Percentiles rank a stretch among this genome's conserved stretches.
These are phyloP conservation scores for Mrakia frigida DNA, from an alignment of 768 basidiomycete species.

Conservation along the genomic window DNA sequence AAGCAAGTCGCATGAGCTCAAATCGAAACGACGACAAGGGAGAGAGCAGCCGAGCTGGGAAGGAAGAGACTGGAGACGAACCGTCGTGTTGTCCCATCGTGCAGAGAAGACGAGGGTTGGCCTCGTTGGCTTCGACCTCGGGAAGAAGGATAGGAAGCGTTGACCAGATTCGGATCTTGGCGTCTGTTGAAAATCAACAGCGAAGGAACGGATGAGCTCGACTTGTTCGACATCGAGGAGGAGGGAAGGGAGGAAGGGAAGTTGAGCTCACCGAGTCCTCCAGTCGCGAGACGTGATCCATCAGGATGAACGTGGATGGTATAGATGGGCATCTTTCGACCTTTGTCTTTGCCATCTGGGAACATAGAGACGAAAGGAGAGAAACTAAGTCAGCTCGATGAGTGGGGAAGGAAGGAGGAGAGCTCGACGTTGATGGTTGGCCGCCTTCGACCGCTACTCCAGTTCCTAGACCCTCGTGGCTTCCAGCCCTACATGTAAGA, in stretches of 20 bases:
- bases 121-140: slow-evolving; percentile 59
- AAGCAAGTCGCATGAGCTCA: background rate
- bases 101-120: slow-evolving; percentile 75
- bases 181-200: slow-evolving; percentile 51
- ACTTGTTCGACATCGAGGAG: background rate
- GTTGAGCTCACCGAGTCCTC: slow-evolving; percentile 57
- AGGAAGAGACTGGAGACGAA: slow-evolving; percentile 31
- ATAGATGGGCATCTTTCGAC: slow-evolving; percentile 64
- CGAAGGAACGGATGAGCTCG: background rate
- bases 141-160: slow-evolving; percentile 86
- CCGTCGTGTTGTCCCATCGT: slow-evolving; percentile 92
- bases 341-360: slow-evolving; percentile 26
- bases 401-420: background rate
- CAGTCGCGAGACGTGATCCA: slow-evolving; percentile 92
- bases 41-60: background rate
- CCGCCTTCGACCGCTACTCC: no score
- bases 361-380: background rate
- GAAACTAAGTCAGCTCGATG: background rate
- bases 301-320: slow-evolving; percentile 93
- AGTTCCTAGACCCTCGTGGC: no score
- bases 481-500: no score
- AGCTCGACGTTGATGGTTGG: background rate
- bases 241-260: background rate
- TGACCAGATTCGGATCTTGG: slow-evolving; percentile 94
- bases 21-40: background rate